These are phyloP conservation scores for Microsporum canis DNA, from an alignment of 2,329 filamentous ascomycete species.

Conservation along the genomic window DNA sequence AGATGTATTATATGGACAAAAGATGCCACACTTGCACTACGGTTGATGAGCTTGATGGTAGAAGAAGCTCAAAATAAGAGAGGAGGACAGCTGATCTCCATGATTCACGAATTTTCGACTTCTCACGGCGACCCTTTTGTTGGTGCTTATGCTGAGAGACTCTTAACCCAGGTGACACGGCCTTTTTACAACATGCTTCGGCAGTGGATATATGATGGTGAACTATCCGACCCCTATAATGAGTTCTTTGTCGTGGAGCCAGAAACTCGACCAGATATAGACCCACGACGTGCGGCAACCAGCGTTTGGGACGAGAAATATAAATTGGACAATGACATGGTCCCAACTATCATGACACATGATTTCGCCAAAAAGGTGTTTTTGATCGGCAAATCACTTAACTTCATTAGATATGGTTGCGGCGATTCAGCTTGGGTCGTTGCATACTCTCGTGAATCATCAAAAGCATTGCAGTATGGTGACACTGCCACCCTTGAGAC, in stretches of 20 bases:
- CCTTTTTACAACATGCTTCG: conserved; percentile 95
- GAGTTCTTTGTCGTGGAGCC: conserved; percentile 95
- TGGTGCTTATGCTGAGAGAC: conserved; percentile 77
- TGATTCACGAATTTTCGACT: conserved; percentile 87
- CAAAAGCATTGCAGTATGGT: conserved; percentile 82
- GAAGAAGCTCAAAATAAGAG: conserved; percentile 73
- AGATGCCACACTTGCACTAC: conserved; percentile 88
- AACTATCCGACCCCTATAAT: conserved; percentile 86
- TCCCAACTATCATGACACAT: conserved; percentile 82
- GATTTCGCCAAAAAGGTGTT: conserved; percentile 97
- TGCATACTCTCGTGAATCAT: conserved; percentile 82
- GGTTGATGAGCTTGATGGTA: conserved; percentile 86
- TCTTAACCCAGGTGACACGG: conserved; percentile 74
- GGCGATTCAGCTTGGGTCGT: conserved; percentile 92
- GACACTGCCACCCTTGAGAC: conserved; percentile 83
- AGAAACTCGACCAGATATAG: conserved; percentile 42
- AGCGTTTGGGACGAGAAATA: conserved; percentile 99
- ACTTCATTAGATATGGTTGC: conserved; percentile 95
- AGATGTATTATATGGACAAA: conserved; percentile 94
- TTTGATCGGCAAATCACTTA: conserved; percentile 91
- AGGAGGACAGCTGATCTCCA: conserved; percentile 81
- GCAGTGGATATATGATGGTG: conserved; percentile 96
- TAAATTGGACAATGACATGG: conserved; percentile 70
- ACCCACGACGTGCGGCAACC: conserved; percentile 48
- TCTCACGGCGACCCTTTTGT: conserved; percentile 95